Conservation (phyloP, 2,329 filamentous ascomycete species). For the Clonostachys rosea region DNA sequence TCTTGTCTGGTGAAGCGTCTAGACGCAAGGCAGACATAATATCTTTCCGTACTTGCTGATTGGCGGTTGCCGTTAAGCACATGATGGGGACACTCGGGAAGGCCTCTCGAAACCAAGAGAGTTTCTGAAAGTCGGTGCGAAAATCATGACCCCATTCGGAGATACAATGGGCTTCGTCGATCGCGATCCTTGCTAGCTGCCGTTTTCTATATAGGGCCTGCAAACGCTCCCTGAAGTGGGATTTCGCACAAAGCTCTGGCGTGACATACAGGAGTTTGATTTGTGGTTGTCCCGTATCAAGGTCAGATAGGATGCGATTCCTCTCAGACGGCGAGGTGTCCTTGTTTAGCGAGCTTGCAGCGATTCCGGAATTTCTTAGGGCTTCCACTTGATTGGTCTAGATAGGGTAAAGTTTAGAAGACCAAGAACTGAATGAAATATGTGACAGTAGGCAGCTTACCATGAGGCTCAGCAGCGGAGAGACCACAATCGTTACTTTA, state of each 20-base stretch:
- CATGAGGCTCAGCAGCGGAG: constrained; percentile 86
- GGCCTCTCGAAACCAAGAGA: constrained; percentile 78
- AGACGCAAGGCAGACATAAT: constrained; percentile 73
- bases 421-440: background rate
- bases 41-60: constrained; percentile 73
- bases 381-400: constrained; percentile 90
- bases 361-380: constrained; percentile 67
- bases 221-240: constrained; percentile 72
- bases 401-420: constrained; percentile 1
- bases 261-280: constrained; percentile 89
- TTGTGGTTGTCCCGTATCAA: constrained; percentile 81
- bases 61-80: constrained; percentile 89
- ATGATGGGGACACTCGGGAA: constrained; percentile 87
- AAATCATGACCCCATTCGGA: constrained; percentile 99
- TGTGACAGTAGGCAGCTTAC: constrained; percentile 28
- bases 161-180: constrained; percentile 96
- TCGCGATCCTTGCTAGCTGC: constrained; percentile 81
- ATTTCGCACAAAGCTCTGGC: constrained; percentile 77
- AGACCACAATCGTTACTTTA: constrained; percentile 82
- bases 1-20: constrained; percentile 46
- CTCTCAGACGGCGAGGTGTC: constrained; percentile 65
- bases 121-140: constrained; percentile 81
- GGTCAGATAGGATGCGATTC: constrained; percentile 68
- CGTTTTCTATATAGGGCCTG: constrained; percentile 71
- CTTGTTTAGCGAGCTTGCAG: constrained; percentile 83